Evolutionary conservation across 164 flowering plant genomes (phyloP).

Genomic region (Platanus orientalis): DNA sequence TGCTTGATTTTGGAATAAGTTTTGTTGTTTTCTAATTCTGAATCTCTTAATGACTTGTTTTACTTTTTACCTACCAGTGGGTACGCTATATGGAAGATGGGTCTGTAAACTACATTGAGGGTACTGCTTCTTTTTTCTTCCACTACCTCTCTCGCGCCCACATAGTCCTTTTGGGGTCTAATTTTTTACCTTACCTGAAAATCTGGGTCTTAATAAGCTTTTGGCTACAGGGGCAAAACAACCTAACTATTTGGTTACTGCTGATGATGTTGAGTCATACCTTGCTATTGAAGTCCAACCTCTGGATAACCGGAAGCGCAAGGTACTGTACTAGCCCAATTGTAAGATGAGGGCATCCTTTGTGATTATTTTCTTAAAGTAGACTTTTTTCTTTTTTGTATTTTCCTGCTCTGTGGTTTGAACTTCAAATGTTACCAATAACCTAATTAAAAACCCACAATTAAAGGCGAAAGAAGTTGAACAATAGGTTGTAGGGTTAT

Average conservation of each 20-base stretch:
- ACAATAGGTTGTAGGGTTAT: no score
- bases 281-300: constrained; percentile 98
- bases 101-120: constrained; percentile 82
- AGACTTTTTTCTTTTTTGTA: no score
- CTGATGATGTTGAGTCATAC: constrained; percentile 89
- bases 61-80: constrained; percentile 58
- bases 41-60: constrained; percentile 1
- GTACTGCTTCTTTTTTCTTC: constrained; percentile 26
- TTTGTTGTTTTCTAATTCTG: constrained; percentile 2
- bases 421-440: no score
- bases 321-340: no score
- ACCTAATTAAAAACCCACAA: no score
- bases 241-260: constrained; percentile 84
- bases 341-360: no score
- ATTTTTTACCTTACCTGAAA: constrained; percentile 2
- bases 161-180: not conserved
- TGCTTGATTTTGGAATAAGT: not conserved
- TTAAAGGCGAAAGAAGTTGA: no score
- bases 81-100: constrained; percentile 92
- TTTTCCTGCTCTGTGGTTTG: no score
- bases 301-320: constrained; percentile 85
- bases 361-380: no score
- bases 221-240: constrained; percentile 79
- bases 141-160: not conserved
- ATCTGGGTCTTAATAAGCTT: not conserved